These are phyloP conservation scores for Populus hybrid DNA, from an alignment of 441 rosid species.

Conservation along the genomic window DNA sequence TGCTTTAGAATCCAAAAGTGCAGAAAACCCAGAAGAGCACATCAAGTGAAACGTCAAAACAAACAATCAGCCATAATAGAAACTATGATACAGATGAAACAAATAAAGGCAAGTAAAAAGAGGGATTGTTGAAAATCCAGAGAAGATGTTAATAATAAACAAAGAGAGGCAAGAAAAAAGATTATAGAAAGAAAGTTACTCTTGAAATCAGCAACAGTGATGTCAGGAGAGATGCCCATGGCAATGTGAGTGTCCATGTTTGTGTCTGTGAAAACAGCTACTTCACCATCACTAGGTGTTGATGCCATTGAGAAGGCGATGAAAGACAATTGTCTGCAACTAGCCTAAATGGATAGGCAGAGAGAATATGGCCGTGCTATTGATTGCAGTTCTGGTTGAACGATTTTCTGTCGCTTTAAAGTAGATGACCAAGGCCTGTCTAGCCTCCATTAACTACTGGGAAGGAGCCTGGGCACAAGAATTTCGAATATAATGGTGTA, in stretches of 20 bases:
- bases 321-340: neutral
- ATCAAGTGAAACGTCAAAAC: neutral
- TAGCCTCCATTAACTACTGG: neutral
- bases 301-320: conserved; percentile 22
- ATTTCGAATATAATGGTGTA: too few species aligned
- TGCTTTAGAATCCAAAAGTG: neutral
- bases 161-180: neutral
- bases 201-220: conserved; percentile 44
- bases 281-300: conserved; percentile 20
- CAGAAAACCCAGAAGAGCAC: neutral
- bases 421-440: neutral
- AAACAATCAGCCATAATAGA: neutral
- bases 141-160: neutral
- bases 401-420: neutral
- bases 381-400: neutral
- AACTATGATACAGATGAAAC: neutral
- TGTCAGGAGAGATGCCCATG: conserved; percentile 40
- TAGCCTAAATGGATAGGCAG: neutral
- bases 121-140: neutral
- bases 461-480: neutral
- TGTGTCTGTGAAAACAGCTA: conserved; percentile 49
- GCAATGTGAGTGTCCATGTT: conserved; percentile 57
- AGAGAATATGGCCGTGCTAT: neutral
- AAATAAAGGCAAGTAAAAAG: neutral
- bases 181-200: conserved; percentile 30